phyloP scores from a whole-genome alignment of 2,329 filamentous ascomycete species.

The Ophiognomonia clavigignenti-juglandacearum region DNA sequence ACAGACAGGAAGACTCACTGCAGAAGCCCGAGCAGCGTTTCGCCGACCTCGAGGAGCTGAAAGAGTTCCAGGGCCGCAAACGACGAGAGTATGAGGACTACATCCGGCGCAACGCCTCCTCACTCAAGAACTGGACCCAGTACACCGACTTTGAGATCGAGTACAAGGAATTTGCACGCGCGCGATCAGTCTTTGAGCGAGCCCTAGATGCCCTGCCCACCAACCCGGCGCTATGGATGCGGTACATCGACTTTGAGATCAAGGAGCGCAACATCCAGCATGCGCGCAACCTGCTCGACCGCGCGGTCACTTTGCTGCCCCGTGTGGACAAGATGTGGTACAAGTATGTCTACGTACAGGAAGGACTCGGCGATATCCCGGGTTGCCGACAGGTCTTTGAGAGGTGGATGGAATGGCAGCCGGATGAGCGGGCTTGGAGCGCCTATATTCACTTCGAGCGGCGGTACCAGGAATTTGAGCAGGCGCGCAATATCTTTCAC shows the following conservation, averaged over 20 bases:
- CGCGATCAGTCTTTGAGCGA: slow-evolving; percentile 88
- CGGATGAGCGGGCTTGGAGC: slow-evolving; percentile 91
- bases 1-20: slow-evolving; percentile 83
- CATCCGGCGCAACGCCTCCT: slow-evolving; percentile 88
- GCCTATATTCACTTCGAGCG: slow-evolving; percentile 98
- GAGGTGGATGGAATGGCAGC: slow-evolving; percentile 97
- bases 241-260: slow-evolving; percentile 92
- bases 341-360: slow-evolving; percentile 98
- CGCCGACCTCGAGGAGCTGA: slow-evolving; percentile 92
- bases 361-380: slow-evolving; percentile 91
- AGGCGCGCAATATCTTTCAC: slow-evolving; percentile 85
- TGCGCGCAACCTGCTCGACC: slow-evolving; percentile 87
- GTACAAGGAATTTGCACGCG: slow-evolving; percentile 93
- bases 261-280: slow-evolving; percentile 94
- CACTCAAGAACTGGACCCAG: slow-evolving; percentile 98
- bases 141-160: slow-evolving; percentile 97
- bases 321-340: slow-evolving; percentile 97
- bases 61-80: slow-evolving; percentile 95
- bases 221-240: slow-evolving; percentile 80
- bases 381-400: slow-evolving; percentile 94
- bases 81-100: slow-evolving; percentile 97
- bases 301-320: slow-evolving; percentile 87
- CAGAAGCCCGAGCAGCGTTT: slow-evolving; percentile 93
- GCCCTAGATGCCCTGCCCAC: slow-evolving; percentile 89
- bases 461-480: slow-evolving; percentile 84